Percentiles rank a stretch among this genome's conserved stretches.
These are phyloP conservation scores for Magnolia kwangsiensis DNA, from an alignment of 164 flowering plant species.

Conservation along the genomic window DNA sequence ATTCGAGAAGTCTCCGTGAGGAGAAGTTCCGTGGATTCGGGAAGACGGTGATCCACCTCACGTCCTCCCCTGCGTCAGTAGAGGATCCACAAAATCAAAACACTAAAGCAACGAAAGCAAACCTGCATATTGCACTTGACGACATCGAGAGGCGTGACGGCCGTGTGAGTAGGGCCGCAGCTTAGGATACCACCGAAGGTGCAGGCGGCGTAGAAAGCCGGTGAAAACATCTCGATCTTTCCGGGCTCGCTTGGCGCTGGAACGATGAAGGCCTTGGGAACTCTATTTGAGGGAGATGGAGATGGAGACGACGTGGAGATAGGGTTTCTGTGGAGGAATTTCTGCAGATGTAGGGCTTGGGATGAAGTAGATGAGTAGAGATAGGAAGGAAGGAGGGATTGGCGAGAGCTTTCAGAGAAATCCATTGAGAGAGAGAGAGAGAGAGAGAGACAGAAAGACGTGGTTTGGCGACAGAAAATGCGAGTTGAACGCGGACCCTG, in stretches of 20 bases:
- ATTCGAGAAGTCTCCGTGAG: too few species aligned
- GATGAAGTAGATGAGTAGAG: slow-evolving; percentile 34
- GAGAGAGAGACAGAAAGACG: neutral
- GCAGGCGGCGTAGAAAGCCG: slow-evolving; percentile 65
- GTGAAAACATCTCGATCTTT: slow-evolving; percentile 58
- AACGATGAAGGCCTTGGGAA: slow-evolving; percentile 24
- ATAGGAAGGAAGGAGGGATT: slow-evolving; percentile 43
- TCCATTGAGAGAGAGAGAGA: slow-evolving; percentile 23
- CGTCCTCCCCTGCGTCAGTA: too few species aligned
- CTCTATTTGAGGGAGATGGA: slow-evolving; percentile 10
- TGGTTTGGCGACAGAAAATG: neutral
- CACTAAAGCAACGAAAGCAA: neutral
- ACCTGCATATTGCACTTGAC: slow-evolving; percentile 93
- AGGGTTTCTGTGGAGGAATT: neutral
- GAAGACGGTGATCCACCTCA: too few species aligned
- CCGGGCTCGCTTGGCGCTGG: slow-evolving; percentile 59
- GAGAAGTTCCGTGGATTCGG: too few species aligned
- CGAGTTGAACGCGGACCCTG: too few species aligned
- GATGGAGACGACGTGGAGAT: slow-evolving; percentile 3
- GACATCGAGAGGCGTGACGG: slow-evolving; percentile 74
- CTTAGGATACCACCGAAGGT: slow-evolving; percentile 51
- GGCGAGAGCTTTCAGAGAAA: slow-evolving; percentile 26
- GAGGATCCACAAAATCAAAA: too few species aligned
- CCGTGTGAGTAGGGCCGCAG: slow-evolving; percentile 64
- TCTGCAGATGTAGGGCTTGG: slow-evolving; percentile 18